phyloP scores from a whole-genome alignment of 768 basidiomycete genomes.

The Suillus occidentalis region DNA sequence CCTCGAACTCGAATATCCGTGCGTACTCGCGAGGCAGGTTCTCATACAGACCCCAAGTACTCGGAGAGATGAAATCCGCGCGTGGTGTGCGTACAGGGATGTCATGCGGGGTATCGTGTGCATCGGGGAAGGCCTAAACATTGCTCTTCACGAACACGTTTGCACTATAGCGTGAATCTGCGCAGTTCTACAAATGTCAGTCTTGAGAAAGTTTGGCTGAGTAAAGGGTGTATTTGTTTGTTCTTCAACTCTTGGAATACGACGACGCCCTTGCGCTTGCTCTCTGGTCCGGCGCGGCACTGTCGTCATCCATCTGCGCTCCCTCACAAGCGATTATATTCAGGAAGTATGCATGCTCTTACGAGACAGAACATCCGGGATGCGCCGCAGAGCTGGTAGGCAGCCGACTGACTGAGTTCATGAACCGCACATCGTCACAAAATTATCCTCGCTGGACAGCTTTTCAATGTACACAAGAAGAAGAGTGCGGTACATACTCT shows the following conservation, averaged over 20 bases:
- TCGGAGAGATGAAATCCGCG: constrained; percentile 83
- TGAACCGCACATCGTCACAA: constrained; percentile 82
- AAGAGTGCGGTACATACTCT: constrained; percentile 97
- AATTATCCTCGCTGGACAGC: constrained; percentile 95
- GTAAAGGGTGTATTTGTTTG: constrained; percentile 64
- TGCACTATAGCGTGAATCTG: constrained; percentile 49
- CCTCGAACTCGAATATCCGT: constrained; percentile 94
- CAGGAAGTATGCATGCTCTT: constrained; percentile 76
- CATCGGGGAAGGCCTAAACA: constrained; percentile 88
- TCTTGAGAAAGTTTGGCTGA: not conserved
- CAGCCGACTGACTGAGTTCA: constrained; percentile 39
- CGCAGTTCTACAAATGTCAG: not conserved
- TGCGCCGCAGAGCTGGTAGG: constrained; percentile 30
- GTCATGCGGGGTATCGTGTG: constrained; percentile 90
- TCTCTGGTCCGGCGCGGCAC: constrained; percentile 57
- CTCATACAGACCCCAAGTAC: constrained; percentile 97
- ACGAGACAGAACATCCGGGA: constrained; percentile 67
- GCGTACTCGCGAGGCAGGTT: constrained; percentile 93
- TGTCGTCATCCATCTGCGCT: constrained; percentile 46
- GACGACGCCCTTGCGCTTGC: constrained; percentile 53
- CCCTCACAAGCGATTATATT: constrained; percentile 87
- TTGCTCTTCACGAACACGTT: constrained; percentile 74
- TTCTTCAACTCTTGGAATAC: constrained; percentile 85
- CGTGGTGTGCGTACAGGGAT: constrained; percentile 80
- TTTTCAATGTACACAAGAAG: constrained; percentile 95